Percentiles rank a stretch among this genome's conserved stretches.
phyloP scores from a whole-genome alignment of 805 yeast genomes.

The Wickerhamomyces ciferrii region DNA sequence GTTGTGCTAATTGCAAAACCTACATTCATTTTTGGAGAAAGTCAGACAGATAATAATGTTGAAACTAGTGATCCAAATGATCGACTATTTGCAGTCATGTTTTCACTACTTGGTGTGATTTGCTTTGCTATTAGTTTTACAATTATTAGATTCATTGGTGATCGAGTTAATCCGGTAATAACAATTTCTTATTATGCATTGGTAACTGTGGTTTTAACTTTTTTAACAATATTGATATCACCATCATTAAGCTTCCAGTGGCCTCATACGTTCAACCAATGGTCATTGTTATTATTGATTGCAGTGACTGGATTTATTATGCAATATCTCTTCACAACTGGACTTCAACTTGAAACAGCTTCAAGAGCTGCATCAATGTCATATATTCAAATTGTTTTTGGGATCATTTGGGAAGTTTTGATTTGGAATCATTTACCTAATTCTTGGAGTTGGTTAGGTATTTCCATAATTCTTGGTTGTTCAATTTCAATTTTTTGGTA shows the following conservation, averaged over 20 bases:
- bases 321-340: constrained; percentile 71
- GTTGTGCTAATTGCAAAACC: constrained; percentile 78
- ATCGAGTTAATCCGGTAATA: constrained; percentile 66
- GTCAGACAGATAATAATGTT: constrained; percentile 25
- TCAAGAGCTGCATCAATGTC: constrained; percentile 64
- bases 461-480: constrained; percentile 46
- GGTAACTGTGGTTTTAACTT: constrained; percentile 47
- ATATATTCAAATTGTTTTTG: constrained; percentile 69
- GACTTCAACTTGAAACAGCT: constrained; percentile 72
- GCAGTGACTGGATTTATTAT: constrained; percentile 74
- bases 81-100: constrained; percentile 51
- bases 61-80: constrained; percentile 46
- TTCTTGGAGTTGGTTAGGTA: constrained; percentile 57
- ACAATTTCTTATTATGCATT: constrained; percentile 71
- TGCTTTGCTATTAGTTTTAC: constrained; percentile 64
- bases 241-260: constrained; percentile 52
- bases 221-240: constrained; percentile 38
- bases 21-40: constrained; percentile 52
- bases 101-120: constrained; percentile 58
- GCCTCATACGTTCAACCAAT: constrained; percentile 55
- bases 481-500: background rate
- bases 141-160: constrained; percentile 63
- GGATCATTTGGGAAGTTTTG: constrained; percentile 61
- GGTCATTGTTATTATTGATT: constrained; percentile 52
- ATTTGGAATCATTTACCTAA: constrained; percentile 70